Evolutionary conservation across 768 basidiomycete genomes (phyloP), one percentile per base, ranked within the genome.

Genomic region (Boletus vinaceobasis): DNA sequence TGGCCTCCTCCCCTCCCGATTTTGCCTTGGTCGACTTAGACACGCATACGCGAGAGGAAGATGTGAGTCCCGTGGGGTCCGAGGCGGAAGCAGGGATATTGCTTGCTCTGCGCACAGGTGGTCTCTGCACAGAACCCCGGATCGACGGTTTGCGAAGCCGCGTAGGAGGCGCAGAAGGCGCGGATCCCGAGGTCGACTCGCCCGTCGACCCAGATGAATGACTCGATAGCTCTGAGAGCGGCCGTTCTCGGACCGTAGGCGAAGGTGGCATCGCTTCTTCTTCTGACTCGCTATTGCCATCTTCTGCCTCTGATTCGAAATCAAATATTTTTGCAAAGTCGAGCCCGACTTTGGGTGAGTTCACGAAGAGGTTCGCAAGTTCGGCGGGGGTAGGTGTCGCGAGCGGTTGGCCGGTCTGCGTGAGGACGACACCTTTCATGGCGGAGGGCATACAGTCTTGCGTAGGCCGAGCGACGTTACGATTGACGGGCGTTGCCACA

Each of bases 281-380:
- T 35, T 62, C 68, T 4, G 64, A 62, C 38, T 70, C 70, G 47
- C 69, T 68, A 10, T 61, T 66, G 23, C 70, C 71, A 50, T 63
- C 69, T 7, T 70, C 68, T 15, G 54, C 43, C 29, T 62, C 67
- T 3, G 64, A 61, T 37, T 75, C 76, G 50, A 86, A 84, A 61
- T 90, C 87, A 58, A 90, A 90, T 45, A 90, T 90, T 69, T 84
- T 86, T 9, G 84, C 79, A 63, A 92, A 92, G 62, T 88, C 83
- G 27, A 92, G 75, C 3, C 83, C 84, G 37, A 88, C 82, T 56
- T 78, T 84, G 0, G 90, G 90, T 8, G 85, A 86, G 39, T 79
- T 77, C 31, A 82, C 77, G 62, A 92, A 87, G 2, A 90, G 75
- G 35, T 80, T 83, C 3, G 79, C 79, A 0, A 91, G 75, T 62